These are phyloP conservation scores for Acorus calamus DNA, from an alignment of 106 monocot species.

Conservation along the genomic window DNA sequence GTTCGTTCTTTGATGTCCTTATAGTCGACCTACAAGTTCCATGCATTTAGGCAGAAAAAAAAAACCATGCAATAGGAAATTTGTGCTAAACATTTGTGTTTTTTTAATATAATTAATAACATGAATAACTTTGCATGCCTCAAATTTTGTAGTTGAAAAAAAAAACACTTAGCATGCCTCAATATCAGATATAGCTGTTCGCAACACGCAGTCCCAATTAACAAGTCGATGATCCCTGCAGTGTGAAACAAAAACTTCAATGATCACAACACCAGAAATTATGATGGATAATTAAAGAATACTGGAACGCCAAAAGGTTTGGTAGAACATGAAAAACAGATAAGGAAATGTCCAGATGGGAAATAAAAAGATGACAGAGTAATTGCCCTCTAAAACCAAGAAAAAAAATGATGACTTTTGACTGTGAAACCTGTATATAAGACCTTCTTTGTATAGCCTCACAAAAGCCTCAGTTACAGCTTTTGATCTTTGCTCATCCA, in stretches of 20 bases:
- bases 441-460: slow-evolving; percentile 52
- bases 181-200: slow-evolving; percentile 96
- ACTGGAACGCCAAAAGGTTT: no score
- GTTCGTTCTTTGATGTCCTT: slow-evolving; percentile 78
- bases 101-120: no score
- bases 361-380: no score
- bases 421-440: slow-evolving; percentile 50
- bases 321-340: no score
- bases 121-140: no score
- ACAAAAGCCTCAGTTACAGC: slow-evolving; percentile 83
- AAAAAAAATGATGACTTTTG: no score
- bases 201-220: slow-evolving; percentile 94
- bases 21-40: slow-evolving; percentile 62
- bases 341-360: no score
- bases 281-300: no score
- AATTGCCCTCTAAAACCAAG: no score
- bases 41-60: background rate
- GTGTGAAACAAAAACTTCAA: background rate
- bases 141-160: no score
- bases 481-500: slow-evolving; percentile 67
- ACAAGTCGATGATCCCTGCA: slow-evolving; percentile 86
- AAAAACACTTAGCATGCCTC: slow-evolving; percentile 35
- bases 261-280: background rate
- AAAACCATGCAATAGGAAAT: no score
- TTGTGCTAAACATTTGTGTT: no score